A percentile compares a stretch with the other conserved stretches of the same genome.
phyloP scores from a whole-genome alignment of 495 filamentous ascomycete genomes.

The Penicillium paxilli region DNA sequence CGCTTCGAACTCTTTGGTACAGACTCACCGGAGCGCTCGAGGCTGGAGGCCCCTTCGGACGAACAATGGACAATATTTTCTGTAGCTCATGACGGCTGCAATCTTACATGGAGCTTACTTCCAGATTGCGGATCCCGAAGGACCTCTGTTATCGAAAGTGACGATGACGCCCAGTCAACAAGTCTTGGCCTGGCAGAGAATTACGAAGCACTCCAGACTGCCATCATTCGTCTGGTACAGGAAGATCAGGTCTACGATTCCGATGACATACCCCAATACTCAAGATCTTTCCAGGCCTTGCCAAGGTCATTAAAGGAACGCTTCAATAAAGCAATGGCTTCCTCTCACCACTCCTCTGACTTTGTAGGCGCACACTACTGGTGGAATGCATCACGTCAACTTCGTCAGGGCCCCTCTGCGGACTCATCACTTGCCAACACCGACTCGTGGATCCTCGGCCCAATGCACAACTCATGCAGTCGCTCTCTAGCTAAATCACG shows the following conservation, averaged over 20 bases:
- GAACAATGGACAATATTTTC: slow-evolving; percentile 64
- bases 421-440: slow-evolving; percentile 17
- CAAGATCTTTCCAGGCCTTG: neutral
- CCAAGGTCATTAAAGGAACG: slow-evolving; percentile 34
- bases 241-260: slow-evolving; percentile 65
- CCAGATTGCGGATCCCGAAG: slow-evolving; percentile 20
- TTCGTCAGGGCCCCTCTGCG: slow-evolving; percentile 27
- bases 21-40: slow-evolving; percentile 30
- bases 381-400: slow-evolving; percentile 47
- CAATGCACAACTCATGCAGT: slow-evolving; percentile 39
- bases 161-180: slow-evolving; percentile 63
- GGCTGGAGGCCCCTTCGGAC: slow-evolving; percentile 39
- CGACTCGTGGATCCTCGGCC: slow-evolving; percentile 45
- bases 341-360: slow-evolving; percentile 40
- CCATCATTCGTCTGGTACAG: slow-evolving; percentile 77
- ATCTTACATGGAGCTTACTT: slow-evolving; percentile 69
- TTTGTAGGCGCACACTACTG: slow-evolving; percentile 51
- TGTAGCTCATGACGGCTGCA: slow-evolving; percentile 67
- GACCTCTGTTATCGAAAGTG: slow-evolving; percentile 12
- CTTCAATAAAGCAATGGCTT: slow-evolving; percentile 41
- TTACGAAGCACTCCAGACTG: slow-evolving; percentile 79
- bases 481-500: slow-evolving; percentile 38
- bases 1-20: slow-evolving; percentile 46
- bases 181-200: slow-evolving; percentile 73
- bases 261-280: slow-evolving; percentile 13